A percentile compares a stretch with the other conserved stretches of the same genome.
These are phyloP conservation scores for Xanthoconium stramineum DNA, from an alignment of 768 basidiomycete species.

Conservation along the genomic window DNA sequence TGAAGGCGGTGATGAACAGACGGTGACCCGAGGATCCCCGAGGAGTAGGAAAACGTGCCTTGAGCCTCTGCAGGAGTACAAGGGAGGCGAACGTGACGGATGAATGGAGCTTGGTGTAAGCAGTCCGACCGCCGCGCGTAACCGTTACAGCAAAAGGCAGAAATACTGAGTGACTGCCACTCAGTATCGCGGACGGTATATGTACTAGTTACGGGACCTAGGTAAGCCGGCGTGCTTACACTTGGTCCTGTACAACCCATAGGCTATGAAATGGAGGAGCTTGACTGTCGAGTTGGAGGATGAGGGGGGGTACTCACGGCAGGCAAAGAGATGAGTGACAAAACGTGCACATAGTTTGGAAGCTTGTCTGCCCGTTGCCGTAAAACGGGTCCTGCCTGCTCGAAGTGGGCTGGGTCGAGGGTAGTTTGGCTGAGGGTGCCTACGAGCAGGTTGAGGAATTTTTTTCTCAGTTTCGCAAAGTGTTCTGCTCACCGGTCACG, in stretches of 20 bases:
- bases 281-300: constrained; percentile 31
- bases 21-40: constrained; percentile 72
- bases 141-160: no score
- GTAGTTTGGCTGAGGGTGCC: constrained; percentile 28
- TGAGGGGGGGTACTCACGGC: constrained; percentile 45
- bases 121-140: no score
- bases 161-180: no score
- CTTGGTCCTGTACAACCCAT: no score
- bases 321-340: no score
- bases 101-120: constrained; percentile 55
- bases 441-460: constrained; percentile 4
- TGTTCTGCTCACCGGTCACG: constrained; percentile 12
- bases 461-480: not conserved
- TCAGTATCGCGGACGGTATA: no score
- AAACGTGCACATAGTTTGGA: no score
- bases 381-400: not conserved
- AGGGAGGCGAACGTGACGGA: constrained; percentile 43
- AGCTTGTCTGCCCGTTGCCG: no score
- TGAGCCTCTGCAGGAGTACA: constrained; percentile 60
- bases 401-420: constrained; percentile 29
- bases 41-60: constrained; percentile 72
- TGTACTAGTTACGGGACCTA: no score
- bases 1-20: constrained; percentile 68
- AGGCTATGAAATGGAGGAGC: constrained; percentile 52
- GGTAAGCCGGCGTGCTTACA: no score